Evolutionary conservation across 768 basidiomycete species (phyloP).

Genomic region (Kockovaella imperatae): DNA sequence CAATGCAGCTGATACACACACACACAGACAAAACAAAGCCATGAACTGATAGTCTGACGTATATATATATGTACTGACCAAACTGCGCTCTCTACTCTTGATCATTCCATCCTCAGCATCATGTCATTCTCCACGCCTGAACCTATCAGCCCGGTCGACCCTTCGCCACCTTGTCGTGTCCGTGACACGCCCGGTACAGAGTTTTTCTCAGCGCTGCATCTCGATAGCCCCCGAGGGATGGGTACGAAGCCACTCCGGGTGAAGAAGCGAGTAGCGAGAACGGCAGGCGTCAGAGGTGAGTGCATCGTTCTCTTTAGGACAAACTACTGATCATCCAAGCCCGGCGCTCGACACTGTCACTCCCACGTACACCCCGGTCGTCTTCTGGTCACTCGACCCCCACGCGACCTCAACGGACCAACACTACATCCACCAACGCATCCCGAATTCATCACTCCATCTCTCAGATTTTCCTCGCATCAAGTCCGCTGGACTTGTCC

Average conservation of each 20-base stretch:
- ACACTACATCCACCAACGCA: constrained; percentile 4
- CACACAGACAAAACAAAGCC: too few relatives aligned
- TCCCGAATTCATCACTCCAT: constrained; percentile 22
- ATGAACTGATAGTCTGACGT: too few relatives aligned
- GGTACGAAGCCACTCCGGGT: constrained; percentile 26
- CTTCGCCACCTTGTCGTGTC: too few relatives aligned
- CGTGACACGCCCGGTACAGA: not conserved
- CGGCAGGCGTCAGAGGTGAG: constrained; percentile 8
- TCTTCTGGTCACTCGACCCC: constrained; percentile 3
- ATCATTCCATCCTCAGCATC: too few relatives aligned
- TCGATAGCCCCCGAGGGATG: constrained; percentile 8
- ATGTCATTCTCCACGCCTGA: too few relatives aligned
- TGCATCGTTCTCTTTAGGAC: not conserved
- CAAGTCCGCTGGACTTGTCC: not conserved
- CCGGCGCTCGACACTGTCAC: constrained; percentile 19
- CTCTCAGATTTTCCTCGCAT: constrained; percentile 18
- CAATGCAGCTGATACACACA: too few relatives aligned
- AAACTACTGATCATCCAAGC: constrained; percentile 1
- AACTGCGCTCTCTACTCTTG: too few relatives aligned
- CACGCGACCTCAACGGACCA: not conserved
- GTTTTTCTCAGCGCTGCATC: constrained; percentile 15
- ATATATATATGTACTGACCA: too few relatives aligned
- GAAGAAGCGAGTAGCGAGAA: constrained; percentile 14
- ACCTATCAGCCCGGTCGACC: too few relatives aligned
- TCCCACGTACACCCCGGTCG: constrained; percentile 16